Evolutionary conservation across 441 rosid species (phyloP).

Genomic region (Syzygium syzygioides): DNA sequence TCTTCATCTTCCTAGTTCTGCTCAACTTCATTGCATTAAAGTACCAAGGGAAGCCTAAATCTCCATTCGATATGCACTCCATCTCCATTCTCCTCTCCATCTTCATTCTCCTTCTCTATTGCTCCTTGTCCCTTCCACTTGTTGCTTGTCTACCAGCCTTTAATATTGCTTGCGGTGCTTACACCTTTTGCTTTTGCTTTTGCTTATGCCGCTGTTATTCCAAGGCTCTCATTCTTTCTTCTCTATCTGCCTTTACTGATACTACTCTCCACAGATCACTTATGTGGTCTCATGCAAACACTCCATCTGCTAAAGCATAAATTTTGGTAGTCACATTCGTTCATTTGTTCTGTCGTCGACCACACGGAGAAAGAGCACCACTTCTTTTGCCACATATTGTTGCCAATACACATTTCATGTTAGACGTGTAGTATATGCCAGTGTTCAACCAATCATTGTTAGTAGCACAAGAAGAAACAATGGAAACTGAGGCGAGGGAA

Average conservation of each 20-base stretch:
- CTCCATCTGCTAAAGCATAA: neutral
- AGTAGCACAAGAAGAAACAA: neutral
- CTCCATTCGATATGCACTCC: neutral
- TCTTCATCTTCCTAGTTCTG: too few species aligned
- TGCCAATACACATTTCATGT: neutral
- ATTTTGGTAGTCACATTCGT: neutral
- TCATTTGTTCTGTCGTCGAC: neutral
- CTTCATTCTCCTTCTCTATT: neutral
- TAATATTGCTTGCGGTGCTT: fast-evolving
- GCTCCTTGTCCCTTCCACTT: neutral
- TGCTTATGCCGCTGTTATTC: fast-evolving
- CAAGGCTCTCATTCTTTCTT: neutral
- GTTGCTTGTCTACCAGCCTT: neutral
- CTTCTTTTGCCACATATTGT: fast-evolving
- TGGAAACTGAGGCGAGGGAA: neutral
- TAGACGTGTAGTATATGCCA: neutral
- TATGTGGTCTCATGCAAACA: neutral
- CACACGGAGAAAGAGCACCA: neutral
- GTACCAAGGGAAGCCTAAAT: neutral
- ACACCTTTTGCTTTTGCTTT: neutral
- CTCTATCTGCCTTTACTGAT: neutral
- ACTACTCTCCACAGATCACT: neutral
- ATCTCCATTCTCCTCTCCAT: neutral
- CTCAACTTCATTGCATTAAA: too few species aligned
- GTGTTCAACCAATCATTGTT: neutral